Evolutionary conservation across 768 basidiomycete species (phyloP), one percentile per base, ranked within the genome.

Genomic region (Agaricus bisporus): DNA sequence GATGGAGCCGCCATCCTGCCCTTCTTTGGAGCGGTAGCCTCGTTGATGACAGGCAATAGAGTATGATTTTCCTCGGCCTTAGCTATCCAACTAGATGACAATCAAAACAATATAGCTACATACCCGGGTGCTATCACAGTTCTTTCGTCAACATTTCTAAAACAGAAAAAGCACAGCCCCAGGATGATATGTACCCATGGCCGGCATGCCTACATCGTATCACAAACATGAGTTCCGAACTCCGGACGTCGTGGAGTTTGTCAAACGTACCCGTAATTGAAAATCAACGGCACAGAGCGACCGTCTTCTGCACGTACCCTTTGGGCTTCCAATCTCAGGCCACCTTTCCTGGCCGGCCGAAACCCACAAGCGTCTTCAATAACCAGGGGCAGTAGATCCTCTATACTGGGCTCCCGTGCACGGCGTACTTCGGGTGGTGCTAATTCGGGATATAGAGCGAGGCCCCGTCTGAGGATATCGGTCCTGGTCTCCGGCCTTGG

Each of bases 201-300:
- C 53, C 45, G 17, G 11, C 46, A 42, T 54, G 53, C 18, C 53
- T 54, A 25, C 17, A 25, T 10, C 4, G 12, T 14, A 20, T 1
- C 17, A 15, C 20, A 5, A 22, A 22, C 41, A 28, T 20, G n/a
- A 35, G 14, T 48, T 8, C 8, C 32, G 4, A 7, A 18, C 7
- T 7, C 4, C 26, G 6, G 20, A 10, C 18, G 4, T 26, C 6
- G 20, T 29, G 7, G n/a, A 18, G 15, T 5, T 11, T 14, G 10
- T 14, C 4, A 15, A n/a, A 66, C 77, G 61, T 60, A 83, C 79
- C 85, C 85, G 58, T 87, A 85, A 63, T 87, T 84, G 59, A 80
- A 74, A 1, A 86, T 71, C 38, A 85, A 62, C 0, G 81, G 81
- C 9, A 81, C 64, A 48, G 62, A 68, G 32, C 61, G 49, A n/a